A percentile compares a stretch with the other conserved stretches of the same genome.
Evolutionary conservation across 2,329 filamentous ascomycete genomes (phyloP).

Genomic region (Blumeria hordei): DNA sequence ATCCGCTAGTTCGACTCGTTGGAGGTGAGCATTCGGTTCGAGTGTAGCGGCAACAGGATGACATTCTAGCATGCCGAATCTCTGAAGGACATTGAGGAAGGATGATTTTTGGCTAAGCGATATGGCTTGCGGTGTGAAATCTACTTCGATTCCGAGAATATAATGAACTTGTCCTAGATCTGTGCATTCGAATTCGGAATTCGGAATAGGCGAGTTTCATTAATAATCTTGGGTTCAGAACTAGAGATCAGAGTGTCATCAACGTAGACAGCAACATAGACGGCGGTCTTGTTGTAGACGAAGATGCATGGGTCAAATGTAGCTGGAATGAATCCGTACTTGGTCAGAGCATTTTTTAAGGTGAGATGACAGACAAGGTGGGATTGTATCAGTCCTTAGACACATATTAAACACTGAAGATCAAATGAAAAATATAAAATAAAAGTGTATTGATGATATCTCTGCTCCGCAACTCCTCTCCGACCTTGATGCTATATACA

Average conservation of each 20-base stretch:
- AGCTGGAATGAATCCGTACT: neutral
- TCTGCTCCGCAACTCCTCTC: no score
- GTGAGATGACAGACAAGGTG: neutral
- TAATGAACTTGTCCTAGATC: neutral
- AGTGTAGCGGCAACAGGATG: neutral
- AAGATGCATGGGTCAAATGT: neutral
- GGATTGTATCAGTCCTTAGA: neutral
- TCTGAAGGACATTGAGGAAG: neutral
- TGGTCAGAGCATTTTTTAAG: neutral
- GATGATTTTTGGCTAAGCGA: neutral
- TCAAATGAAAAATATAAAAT: no score
- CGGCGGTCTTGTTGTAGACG: neutral
- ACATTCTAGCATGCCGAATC: conserved; percentile 1
- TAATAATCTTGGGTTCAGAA: neutral
- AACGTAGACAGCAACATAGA: neutral
- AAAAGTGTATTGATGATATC: no score
- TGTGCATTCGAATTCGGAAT: neutral
- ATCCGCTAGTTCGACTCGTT: neutral
- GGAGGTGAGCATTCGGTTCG: neutral
- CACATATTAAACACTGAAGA: no score
- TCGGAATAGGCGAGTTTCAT: neutral
- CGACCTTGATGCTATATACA: neutral
- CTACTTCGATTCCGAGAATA: neutral
- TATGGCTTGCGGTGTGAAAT: neutral
- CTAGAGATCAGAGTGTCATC: neutral